Evolutionary conservation across 257 asterid genomes (phyloP).

Genomic region (Jasminum sambac): DNA sequence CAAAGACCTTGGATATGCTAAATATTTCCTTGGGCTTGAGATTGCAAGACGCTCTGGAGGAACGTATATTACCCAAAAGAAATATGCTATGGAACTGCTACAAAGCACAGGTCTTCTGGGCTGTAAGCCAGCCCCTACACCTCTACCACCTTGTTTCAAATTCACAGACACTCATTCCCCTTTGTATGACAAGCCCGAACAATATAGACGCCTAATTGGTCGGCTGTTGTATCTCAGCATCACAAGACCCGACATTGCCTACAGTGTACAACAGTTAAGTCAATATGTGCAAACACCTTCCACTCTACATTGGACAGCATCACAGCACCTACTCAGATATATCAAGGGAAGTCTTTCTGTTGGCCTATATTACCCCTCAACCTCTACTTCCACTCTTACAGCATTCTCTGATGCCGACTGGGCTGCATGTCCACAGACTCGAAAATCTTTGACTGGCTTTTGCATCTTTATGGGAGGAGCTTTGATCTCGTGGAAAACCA

Average conservation of each 20-base stretch:
- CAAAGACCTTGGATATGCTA: background rate
- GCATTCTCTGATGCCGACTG: background rate
- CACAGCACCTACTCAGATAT: too few species aligned
- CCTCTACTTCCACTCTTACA: background rate
- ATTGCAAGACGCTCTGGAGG: background rate
- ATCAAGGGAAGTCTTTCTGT: background rate
- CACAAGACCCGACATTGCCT: background rate
- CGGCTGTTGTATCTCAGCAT: background rate
- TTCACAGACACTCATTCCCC: background rate
- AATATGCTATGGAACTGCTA: background rate
- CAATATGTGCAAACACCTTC: background rate
- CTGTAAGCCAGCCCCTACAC: background rate
- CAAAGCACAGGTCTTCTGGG: background rate
- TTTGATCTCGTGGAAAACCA: background rate
- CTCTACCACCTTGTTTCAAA: background rate
- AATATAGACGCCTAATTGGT: background rate
- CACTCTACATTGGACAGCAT: background rate
- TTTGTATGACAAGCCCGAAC: background rate
- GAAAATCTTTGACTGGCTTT: background rate
- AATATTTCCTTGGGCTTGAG: conserved; percentile 6
- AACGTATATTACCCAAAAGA: background rate
- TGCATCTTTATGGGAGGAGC: background rate
- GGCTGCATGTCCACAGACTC: background rate
- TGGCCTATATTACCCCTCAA: background rate
- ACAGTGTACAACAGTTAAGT: background rate